These are phyloP conservation scores for Xanthoceras sorbifolium DNA, from an alignment of 345 rosid species.

Conservation along the genomic window DNA sequence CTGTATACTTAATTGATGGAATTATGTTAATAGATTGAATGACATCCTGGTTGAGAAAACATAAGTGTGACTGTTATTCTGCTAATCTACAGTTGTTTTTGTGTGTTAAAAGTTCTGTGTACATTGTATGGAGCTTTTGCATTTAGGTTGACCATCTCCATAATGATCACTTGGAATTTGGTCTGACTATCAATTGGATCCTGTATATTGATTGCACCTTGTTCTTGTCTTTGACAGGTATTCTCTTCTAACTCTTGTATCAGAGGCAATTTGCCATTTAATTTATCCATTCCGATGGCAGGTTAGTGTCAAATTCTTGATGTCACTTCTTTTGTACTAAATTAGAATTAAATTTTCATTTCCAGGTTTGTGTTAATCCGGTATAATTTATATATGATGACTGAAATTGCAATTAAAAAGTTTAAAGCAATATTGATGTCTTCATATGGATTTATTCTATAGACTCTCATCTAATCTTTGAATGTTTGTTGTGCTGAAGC, in stretches of 20 bases:
- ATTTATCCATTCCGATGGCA: constrained; percentile 99
- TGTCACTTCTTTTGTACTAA: not conserved
- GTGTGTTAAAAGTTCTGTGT: not conserved
- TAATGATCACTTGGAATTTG: not conserved
- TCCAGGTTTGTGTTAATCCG: not conserved
- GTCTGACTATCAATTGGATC: constrained; percentile 7
- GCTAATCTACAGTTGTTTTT: not conserved
- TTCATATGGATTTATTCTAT: constrained; percentile 16
- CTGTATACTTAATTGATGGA: not conserved
- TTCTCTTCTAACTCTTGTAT: constrained; percentile 83
- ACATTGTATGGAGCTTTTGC: not conserved
- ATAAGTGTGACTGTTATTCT: not conserved
- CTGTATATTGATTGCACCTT: constrained; percentile 16
- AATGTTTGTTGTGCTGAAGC: constrained; percentile 81
- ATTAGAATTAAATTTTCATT: not conserved
- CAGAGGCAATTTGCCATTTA: constrained; percentile 97
- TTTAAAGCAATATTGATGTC: constrained; percentile 4
- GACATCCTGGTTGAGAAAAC: not conserved
- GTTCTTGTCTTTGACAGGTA: constrained; percentile 55
- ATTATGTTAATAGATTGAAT: not conserved
- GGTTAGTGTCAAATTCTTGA: constrained; percentile 43
- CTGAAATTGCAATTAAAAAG: constrained; percentile 10
- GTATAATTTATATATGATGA: constrained; percentile 4
- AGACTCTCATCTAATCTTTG: constrained; percentile 44
- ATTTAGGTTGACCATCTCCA: constrained; percentile 2